Percentiles rank a stretch among this genome's conserved stretches.
Evolutionary conservation across 192 early-diverging fungal species (phyloP).

Genomic region (Backusella mclennaniae): DNA sequence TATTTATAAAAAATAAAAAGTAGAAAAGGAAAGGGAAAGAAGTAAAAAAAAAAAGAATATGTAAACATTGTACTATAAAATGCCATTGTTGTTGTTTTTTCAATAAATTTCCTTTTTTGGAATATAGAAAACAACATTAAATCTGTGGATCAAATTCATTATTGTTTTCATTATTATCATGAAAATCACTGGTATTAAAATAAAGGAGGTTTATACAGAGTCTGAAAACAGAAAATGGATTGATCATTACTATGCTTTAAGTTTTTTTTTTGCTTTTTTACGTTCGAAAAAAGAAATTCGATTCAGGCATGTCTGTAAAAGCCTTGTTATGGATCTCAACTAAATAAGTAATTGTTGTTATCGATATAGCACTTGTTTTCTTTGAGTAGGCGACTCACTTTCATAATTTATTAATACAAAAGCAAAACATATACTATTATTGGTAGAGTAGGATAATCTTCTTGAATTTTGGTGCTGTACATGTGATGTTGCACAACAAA

Average conservation of each 20-base stretch:
- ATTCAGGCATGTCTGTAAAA: no score
- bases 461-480: not conserved
- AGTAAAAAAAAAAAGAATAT: not conserved
- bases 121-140: not conserved
- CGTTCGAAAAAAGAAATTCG: no score
- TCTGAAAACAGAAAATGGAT: no score
- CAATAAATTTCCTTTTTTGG: slow-evolving; percentile 3
- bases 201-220: no score
- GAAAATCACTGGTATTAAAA: no score
- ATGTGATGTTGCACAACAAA: not conserved
- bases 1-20: not conserved
- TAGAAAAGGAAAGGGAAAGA: not conserved
- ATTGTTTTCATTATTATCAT: no score
- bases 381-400: not conserved
- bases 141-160: not conserved
- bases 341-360: not conserved
- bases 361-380: not conserved
- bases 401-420: not conserved
- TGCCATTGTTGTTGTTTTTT: not conserved
- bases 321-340: not conserved
- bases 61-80: slow-evolving; percentile 1
- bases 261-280: no score
- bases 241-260: no score
- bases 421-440: not conserved
- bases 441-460: not conserved